A percentile compares a stretch with the other conserved stretches of the same genome.
Conservation (phyloP, 208 protist genomes). For the Hexamita inflata region DNA sequence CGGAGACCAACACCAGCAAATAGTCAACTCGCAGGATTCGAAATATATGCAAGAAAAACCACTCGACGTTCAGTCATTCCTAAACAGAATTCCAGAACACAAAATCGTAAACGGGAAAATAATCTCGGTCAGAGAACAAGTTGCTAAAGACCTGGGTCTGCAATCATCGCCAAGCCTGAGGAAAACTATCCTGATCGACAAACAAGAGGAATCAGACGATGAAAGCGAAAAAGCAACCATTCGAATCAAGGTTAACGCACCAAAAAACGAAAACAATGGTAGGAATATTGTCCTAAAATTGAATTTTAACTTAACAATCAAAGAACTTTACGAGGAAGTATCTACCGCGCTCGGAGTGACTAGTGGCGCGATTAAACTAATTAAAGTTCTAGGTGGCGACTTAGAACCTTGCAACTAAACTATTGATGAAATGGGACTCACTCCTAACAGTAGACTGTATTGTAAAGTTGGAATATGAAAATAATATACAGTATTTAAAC, state of each 20-base stretch:
- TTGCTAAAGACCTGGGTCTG: background rate
- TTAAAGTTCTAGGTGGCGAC: background rate
- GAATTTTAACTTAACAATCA: background rate
- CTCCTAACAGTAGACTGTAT: background rate
- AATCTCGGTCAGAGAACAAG: background rate
- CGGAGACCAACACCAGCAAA: too few relatives aligned
- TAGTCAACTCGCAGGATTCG: too few relatives aligned
- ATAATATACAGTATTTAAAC: too few relatives aligned
- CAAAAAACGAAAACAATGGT: background rate
- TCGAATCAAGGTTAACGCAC: background rate
- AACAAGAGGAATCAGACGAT: conserved; percentile 5
- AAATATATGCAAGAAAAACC: too few relatives aligned
- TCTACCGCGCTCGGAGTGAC: background rate
- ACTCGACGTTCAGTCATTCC: too few relatives aligned
- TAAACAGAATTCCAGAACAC: background rate
- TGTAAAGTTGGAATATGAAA: background rate
- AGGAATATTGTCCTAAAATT: background rate
- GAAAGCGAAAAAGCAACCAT: background rate
- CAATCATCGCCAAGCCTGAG: background rate
- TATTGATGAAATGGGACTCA: background rate
- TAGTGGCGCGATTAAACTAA: background rate
- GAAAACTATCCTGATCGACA: background rate
- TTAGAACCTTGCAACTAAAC: background rate
- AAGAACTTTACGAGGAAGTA: background rate
- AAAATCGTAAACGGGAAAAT: conserved; percentile 8